Conservation (phyloP, 176 grass and related monocot species). For the Oryza glaberrima region DNA sequence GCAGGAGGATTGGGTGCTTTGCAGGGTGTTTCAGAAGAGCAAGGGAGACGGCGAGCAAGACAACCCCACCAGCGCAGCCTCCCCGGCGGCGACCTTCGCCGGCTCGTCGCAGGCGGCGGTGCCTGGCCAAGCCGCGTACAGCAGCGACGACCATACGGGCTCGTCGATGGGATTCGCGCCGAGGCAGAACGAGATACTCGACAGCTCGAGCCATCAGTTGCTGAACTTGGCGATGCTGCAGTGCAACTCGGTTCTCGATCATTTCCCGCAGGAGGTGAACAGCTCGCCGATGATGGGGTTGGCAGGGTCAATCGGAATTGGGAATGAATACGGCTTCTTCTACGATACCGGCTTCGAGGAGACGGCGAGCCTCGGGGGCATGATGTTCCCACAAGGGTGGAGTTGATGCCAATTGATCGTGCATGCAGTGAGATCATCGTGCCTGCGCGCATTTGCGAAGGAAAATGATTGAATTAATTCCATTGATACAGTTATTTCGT, state of each 20-base stretch:
- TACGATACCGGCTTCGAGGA: constrained; percentile 49
- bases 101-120: constrained; percentile 15
- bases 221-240: constrained; percentile 43
- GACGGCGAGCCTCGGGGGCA: constrained; percentile 40
- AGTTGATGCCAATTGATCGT: constrained; percentile 13
- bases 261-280: constrained; percentile 34
- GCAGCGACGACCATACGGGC: constrained; percentile 32
- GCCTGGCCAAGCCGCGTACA: constrained; percentile 34
- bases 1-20: constrained; percentile 94
- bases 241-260: constrained; percentile 42
- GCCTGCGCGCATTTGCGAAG: neutral
- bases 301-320: constrained; percentile 24
- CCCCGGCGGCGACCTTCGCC: constrained; percentile 41
- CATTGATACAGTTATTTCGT: constrained; percentile 24
- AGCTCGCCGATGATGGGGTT: constrained; percentile 46
- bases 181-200: constrained; percentile 29
- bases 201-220: constrained; percentile 24
- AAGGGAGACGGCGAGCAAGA: constrained; percentile 63
- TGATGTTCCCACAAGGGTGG: constrained; percentile 58
- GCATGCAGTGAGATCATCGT: neutral
- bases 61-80: constrained; percentile 6
- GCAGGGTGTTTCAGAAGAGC: constrained; percentile 82
- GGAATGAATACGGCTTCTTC: constrained; percentile 45
- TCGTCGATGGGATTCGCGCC: neutral
- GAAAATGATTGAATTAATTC: constrained; percentile 52